Percentiles rank a stretch among this genome's conserved stretches.
Conservation (phyloP, 2,329 filamentous ascomycete genomes). For the Talaromyces marneffei region DNA sequence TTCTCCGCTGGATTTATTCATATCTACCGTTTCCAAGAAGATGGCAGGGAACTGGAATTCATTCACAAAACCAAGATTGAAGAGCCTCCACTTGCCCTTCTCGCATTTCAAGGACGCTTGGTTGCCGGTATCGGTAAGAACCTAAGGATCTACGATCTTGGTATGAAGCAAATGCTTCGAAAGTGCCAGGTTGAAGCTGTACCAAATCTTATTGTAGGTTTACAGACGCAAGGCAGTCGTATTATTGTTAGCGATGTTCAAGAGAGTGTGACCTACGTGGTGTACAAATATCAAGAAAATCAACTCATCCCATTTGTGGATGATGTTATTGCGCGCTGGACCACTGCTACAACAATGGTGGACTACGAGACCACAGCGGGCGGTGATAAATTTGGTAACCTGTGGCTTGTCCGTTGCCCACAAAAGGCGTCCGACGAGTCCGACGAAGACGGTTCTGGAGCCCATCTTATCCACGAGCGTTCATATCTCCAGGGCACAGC, state of each 20-base stretch:
- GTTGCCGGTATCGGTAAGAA: slow-evolving; percentile 78
- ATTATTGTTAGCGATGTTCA: slow-evolving; percentile 90
- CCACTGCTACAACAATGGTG: slow-evolving; percentile 84
- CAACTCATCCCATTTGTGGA: slow-evolving; percentile 89
- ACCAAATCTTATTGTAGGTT: slow-evolving; percentile 75
- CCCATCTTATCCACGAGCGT: slow-evolving; percentile 85
- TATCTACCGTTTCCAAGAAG: slow-evolving; percentile 81
- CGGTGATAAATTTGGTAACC: slow-evolving; percentile 95
- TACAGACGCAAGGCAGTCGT: slow-evolving; percentile 85
- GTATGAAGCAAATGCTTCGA: slow-evolving; percentile 83
- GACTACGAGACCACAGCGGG: slow-evolving; percentile 95
- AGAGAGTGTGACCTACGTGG: slow-evolving; percentile 84
- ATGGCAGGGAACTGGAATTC: slow-evolving; percentile 83
- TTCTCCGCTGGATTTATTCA: slow-evolving; percentile 79
- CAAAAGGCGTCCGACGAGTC: slow-evolving; percentile 80
- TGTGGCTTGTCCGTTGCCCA: slow-evolving; percentile 87
- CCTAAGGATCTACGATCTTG: slow-evolving; percentile 84
- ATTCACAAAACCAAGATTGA: slow-evolving; percentile 95
- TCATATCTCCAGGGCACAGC: slow-evolving; percentile 85
- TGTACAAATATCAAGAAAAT: slow-evolving; percentile 89
- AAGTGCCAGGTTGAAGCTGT: slow-evolving; percentile 80
- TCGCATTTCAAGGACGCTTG: slow-evolving; percentile 87
- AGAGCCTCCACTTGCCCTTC: slow-evolving; percentile 79
- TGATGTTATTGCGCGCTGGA: slow-evolving; percentile 84
- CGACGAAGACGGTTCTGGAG: slow-evolving; percentile 84